Percentiles rank a stretch among this genome's conserved stretches.
Evolutionary conservation across 208 protist species (phyloP).

Genomic region (Trypanosoma platydactyli): DNA sequence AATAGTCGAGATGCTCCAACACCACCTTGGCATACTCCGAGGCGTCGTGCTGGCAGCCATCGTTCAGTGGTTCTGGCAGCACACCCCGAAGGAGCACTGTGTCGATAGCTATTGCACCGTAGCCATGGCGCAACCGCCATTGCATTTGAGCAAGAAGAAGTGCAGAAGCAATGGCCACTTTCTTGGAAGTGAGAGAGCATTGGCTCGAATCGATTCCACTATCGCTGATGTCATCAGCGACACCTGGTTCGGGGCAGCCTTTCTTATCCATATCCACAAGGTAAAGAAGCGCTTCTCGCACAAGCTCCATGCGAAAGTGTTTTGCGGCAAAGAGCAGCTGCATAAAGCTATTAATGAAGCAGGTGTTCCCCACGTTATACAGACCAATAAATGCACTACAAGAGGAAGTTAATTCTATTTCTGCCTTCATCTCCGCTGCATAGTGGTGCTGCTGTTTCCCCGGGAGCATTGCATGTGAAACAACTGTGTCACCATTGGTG

Average conservation of each 20-base stretch:
- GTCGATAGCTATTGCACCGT: conserved; percentile 23
- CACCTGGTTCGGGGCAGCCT: background rate
- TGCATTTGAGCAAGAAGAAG: conserved; percentile 52
- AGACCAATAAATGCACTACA: conserved; percentile 41
- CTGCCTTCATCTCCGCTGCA: background rate
- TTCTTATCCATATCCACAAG: background rate
- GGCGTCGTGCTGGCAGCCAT: conserved; percentile 69
- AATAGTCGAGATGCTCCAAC: conserved; percentile 55
- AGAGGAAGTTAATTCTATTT: background rate
- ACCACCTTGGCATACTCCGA: conserved; percentile 72
- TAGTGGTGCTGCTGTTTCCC: background rate
- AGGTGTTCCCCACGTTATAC: conserved; percentile 63
- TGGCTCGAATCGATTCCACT: background rate
- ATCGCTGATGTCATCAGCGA: background rate
- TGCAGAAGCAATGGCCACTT: conserved; percentile 30
- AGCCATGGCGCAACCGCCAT: conserved; percentile 39
- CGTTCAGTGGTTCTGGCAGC: conserved; percentile 50
- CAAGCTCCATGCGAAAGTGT: conserved; percentile 36
- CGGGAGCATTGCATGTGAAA: too few relatives aligned
- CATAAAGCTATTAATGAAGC: conserved; percentile 65
- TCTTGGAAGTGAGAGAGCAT: conserved; percentile 2
- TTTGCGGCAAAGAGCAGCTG: conserved; percentile 54
- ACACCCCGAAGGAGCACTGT: conserved; percentile 34
- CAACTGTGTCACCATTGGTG: background rate
- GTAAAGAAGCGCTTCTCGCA: conserved; percentile 11